Base-by-base conservation (phyloP, 2,329 filamentous ascomycete genomes). In the Botrytis sinoallii region DNA sequence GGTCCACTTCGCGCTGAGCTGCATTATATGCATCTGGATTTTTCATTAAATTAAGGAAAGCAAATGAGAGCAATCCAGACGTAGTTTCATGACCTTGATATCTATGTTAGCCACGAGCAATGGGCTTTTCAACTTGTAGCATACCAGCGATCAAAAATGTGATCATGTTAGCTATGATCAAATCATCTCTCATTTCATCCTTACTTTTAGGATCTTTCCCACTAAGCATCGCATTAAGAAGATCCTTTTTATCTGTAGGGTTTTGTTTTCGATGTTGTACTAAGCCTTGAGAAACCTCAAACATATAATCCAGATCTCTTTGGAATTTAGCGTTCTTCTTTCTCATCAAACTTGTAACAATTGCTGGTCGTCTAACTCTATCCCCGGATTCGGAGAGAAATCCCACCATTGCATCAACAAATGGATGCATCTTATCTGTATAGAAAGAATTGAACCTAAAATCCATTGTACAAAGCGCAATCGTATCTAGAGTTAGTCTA, bases 361-460 rank as follows among this genome's bases (percentile, higher is more conserved):
- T 82, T 1, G 81, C 80, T 3, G 86, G 87, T 25, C 87, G 85
- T 74, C 82, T 82, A 18, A 85, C 81, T 46, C 89, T 85, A 14
- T 82, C 83, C 46, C 86, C 88, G 9, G 85, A 87, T 75, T 90
- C 89, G 20, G 81, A 78, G 1, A 94, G 83, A 71, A 92, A 88
- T n/a, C 85, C 85, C 1, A 85, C 85, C 91, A 94, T 93, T 9
- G 90, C 88, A 61, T 85, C 82, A 60, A 93, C 85, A 77, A 94
- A 94, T 0, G 91, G 91, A 76, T 94, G 92, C 80, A 91, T 83
- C 14, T 89, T 85, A 25, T 92, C 87, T 35, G 86, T 85, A 79
- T 94, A 94, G 81, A 91, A 93, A 1, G 88, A 91, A 82, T 94
- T 94, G 85, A 94, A 94, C 29, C 92, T 89, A 20, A 70, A 75